Evolutionary conservation across 1,284 basidiomycete species (phyloP).

Genomic region (Mycena citricolor): DNA sequence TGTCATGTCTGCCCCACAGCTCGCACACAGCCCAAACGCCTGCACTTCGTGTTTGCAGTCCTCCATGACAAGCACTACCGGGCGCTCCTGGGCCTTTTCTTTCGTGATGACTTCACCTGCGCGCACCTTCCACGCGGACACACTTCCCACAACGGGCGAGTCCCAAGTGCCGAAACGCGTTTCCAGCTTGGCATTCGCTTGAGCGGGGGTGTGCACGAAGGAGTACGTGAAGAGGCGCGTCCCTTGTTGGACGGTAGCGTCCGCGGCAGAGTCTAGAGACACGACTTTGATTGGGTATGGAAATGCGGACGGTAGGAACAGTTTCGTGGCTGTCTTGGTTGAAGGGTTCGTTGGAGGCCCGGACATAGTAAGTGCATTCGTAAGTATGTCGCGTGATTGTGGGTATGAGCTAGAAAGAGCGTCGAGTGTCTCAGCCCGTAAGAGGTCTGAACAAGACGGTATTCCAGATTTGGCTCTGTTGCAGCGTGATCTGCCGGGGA

Average conservation of each 20-base stretch:
- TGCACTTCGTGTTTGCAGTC: conserved; percentile 95
- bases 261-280: conserved; percentile 53
- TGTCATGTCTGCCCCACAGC: conserved; percentile 94
- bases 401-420: too few species aligned
- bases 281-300: conserved; percentile 81
- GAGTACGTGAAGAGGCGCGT: conserved; percentile 79
- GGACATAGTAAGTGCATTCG: too few species aligned
- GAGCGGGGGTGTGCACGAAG: conserved; percentile 53
- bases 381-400: too few species aligned
- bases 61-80: conserved; percentile 71
- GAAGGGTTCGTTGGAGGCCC: too few species aligned
- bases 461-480: too few species aligned
- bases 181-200: conserved; percentile 50
- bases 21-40: conserved; percentile 86
- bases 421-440: too few species aligned
- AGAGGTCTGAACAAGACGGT: too few species aligned
- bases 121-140: conserved; percentile 66
- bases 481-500: too few species aligned
- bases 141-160: conserved; percentile 72
- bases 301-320: conserved; percentile 68
- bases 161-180: conserved; percentile 88
- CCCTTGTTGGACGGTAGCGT: conserved; percentile 58
- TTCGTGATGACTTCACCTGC: conserved; percentile 59
- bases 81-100: conserved; percentile 52
- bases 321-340: too few species aligned